Percentiles rank a stretch among this genome's conserved stretches.
phyloP scores from a whole-genome alignment of 179 eudicot species.

The Gypsophila paniculata region DNA sequence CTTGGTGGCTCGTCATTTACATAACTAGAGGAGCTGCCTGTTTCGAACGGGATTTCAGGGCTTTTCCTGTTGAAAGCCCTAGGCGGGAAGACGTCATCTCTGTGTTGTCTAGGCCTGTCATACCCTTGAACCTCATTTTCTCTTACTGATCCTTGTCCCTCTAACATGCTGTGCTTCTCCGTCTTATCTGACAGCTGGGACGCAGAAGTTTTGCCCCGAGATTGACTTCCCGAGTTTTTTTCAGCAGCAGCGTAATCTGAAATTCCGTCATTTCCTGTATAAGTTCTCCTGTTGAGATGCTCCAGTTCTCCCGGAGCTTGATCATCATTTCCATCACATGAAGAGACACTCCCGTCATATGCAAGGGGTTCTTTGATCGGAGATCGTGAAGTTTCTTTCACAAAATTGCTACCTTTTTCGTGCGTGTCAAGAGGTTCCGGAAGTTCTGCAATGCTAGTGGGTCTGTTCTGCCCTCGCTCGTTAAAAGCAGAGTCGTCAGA shows the following conservation, averaged over 20 bases:
- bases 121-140: constrained; percentile 20
- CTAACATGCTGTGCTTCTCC: constrained; percentile 30
- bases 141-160: constrained; percentile 27
- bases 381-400: constrained; percentile 26
- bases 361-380: constrained; percentile 37
- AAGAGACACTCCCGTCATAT: constrained; percentile 67
- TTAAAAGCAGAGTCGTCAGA: constrained; percentile 18
- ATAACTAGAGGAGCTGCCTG: constrained; percentile 40
- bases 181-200: constrained; percentile 27
- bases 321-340: constrained; percentile 61
- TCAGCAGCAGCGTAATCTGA: constrained; percentile 13
- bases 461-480: constrained; percentile 27
- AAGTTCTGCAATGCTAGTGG: constrained; percentile 26
- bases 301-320: constrained; percentile 21
- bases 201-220: constrained; percentile 21
- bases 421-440: not conserved
- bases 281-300: constrained; percentile 2
- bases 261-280: not conserved
- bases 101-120: constrained; percentile 25
- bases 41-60: constrained; percentile 31
- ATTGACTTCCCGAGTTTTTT: constrained; percentile 26
- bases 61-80: constrained; percentile 33
- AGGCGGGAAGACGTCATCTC: constrained; percentile 27
- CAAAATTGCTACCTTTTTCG: constrained; percentile 14
- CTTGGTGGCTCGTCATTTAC: constrained; percentile 31